Evolutionary conservation across 306 rosid genomes (phyloP), one percentile per base, ranked within the genome.

Genomic region (Castanea mollissima): DNA sequence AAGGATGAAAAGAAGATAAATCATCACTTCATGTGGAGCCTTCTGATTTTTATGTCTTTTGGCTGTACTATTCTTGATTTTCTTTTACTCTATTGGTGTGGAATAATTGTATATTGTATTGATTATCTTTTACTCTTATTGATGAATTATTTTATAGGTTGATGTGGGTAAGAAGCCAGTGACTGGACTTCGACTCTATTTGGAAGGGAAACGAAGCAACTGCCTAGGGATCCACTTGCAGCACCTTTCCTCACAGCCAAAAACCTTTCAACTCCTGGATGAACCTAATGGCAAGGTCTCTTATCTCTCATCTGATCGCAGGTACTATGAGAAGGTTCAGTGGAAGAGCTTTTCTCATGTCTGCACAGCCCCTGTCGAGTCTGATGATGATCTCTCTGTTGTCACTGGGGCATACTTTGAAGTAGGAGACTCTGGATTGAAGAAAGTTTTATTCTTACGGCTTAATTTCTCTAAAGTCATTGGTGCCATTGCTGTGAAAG

Each of bases 291-390:
- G 76, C 65, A 83, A 73, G 51, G 76, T 68, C 5, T 79, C 90
- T 13, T 51, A 54, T 34, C 63, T 69, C 8, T 67, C 89, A 19
- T 71, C 77, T 2, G 98, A 91, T 75, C 91, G 91, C 59, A 87
- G 79, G 76, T 93, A 93, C 84, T 91, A 74, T 5, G 98, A 91
- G 82, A 93, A 90, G 85, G 98, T 93, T 75, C 94, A 91, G 76
- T 90, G 98, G 97, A 90, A 91, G 94, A 93, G 89, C 82, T 93
- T 91, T 86, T 93, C 97, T 64, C 93, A 93, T 51, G 89, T 93
- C 57, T 93, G 97, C 87, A 91, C 98, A 0, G 98, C 93, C 69
- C 98, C 98, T 52, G 91, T 93, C 6, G 86, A 93, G 74, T 82
- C 89, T 64, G 74, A 78, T 9, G 94, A 93, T 16, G 94, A 91